Evolutionary conservation across 116 monocot species (phyloP).

Genomic region (Posidonia oceanica): DNA sequence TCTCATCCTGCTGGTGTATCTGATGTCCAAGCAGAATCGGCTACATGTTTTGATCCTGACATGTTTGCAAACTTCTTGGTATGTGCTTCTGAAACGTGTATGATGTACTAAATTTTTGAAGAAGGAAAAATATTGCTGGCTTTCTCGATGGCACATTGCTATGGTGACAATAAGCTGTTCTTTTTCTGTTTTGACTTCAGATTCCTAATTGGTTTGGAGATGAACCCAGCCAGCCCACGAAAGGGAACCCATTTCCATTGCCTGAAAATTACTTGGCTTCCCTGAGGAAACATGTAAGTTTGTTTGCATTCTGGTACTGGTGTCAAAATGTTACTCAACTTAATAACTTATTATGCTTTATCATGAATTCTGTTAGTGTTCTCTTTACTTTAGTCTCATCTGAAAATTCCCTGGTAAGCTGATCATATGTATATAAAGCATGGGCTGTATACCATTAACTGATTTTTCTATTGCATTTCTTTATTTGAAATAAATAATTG

Average conservation of each 20-base stretch:
- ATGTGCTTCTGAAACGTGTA: conserved; percentile 2
- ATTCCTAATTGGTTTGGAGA: conserved; percentile 69
- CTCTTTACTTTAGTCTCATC: too few species aligned
- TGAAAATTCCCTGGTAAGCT: too few species aligned
- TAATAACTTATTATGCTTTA: too few species aligned
- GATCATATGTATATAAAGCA: too few species aligned
- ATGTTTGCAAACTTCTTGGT: conserved; percentile 78
- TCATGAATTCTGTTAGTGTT: too few species aligned
- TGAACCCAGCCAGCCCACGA: conserved; percentile 37
- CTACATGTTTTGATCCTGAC: conserved; percentile 73
- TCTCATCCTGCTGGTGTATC: conserved; percentile 92
- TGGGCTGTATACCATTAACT: too few species aligned
- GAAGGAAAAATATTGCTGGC: too few species aligned
- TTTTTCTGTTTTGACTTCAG: conserved; percentile 27
- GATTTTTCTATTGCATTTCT: too few species aligned
- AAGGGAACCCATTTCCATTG: conserved; percentile 67
- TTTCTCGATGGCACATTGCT: neutral
- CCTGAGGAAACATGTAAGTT: conserved; percentile 50
- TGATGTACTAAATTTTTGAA: neutral
- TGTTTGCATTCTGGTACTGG: neutral
- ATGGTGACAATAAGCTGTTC: neutral
- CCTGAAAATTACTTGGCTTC: conserved; percentile 65
- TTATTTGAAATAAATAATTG: neutral
- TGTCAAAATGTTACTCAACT: too few species aligned
- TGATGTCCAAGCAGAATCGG: conserved; percentile 86